phyloP scores from a whole-genome alignment of 1,284 basidiomycete species.

The Porodaedalea pini region DNA sequence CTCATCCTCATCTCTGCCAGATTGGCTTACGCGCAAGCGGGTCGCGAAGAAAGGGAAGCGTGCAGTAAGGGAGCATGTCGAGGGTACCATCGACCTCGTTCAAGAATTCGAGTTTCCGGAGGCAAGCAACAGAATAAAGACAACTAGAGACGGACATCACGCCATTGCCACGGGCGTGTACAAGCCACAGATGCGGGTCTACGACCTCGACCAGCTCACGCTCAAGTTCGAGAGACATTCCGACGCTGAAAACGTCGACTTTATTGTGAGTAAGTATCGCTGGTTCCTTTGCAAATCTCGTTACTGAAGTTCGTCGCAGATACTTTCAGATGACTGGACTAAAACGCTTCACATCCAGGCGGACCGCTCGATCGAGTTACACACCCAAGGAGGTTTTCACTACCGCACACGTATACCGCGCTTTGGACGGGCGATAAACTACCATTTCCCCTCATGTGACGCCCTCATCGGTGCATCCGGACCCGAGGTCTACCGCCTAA shows the following conservation, averaged over 20 bases:
- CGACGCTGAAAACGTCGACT: slow-evolving; percentile 97
- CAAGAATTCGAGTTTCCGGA: slow-evolving; percentile 98
- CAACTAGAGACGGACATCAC: slow-evolving; percentile 89
- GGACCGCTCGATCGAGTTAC: slow-evolving; percentile 89
- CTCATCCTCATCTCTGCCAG: slow-evolving; percentile 81
- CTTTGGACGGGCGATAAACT: slow-evolving; percentile 88
- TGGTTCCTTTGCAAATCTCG: slow-evolving; percentile 7
- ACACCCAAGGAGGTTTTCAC: slow-evolving; percentile 92
- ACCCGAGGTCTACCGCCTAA: slow-evolving; percentile 88
- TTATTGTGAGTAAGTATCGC: slow-evolving; percentile 69
- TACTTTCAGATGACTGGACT: slow-evolving; percentile 98
- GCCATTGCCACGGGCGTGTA: slow-evolving; percentile 95
- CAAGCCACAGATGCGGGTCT: slow-evolving; percentile 96
- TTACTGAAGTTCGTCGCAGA: slow-evolving; percentile 42
- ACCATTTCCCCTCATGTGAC: slow-evolving; percentile 84
- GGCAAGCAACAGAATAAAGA: slow-evolving; percentile 88
- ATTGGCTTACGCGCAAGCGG: slow-evolving; percentile 82
- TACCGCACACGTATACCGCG: slow-evolving; percentile 91
- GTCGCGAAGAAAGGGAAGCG: slow-evolving; percentile 60
- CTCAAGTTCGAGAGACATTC: slow-evolving; percentile 96
- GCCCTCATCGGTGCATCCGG: slow-evolving; percentile 76
- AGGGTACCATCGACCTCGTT: slow-evolving; percentile 82
- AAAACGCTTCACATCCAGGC: slow-evolving; percentile 95
- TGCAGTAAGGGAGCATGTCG: slow-evolving; percentile 60
- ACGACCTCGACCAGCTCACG: slow-evolving; percentile 91